Evolutionary conservation across 805 yeast species (phyloP), one percentile per base, ranked within the genome.

Genomic region (Starmerella asiatica): DNA sequence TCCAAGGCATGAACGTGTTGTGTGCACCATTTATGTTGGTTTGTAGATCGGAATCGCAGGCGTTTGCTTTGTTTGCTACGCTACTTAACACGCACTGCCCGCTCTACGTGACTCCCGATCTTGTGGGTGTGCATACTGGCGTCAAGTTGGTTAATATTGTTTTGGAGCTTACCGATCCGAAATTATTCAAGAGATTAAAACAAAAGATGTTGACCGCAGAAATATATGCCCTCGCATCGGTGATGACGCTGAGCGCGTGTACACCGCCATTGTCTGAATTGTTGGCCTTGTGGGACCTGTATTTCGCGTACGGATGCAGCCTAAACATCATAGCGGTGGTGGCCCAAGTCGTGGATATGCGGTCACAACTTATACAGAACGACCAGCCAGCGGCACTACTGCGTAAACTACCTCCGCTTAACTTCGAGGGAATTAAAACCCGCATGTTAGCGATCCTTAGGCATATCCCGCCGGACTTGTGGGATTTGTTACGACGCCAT

Each of bases 1-100:
- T 85, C n/a, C 95, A 85, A 56, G 95, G 95, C 2, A 74, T 86
- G 79, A 85, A 85, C 55, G 84, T 85, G 0, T 57, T 85, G 18
- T 69, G 79, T 19, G 95, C 94, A 0, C 94, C 95, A 1, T 71
- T 85, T 40, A 69, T 84, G 15, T 85, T 73, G 55, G 68, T 79
- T 1, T 69, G 79, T 50, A 75, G 76, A 31, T 73, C 84, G 27
- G 96, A 85, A 56, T 85, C 94, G 0, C 83, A 84, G 59, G 91
- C 94, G 2, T 84, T 75, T 55, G 72, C 79, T 9, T 45, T 86
- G 27, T 74, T 83, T 49, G 75, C 75, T 37, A 68, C 70, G 18
- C 59, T 85, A 30, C 60, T 85, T 35, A 68, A 70, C 3, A 59
- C 64, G 23, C 75, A 75, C 48, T 76, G 86, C 34, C 94, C 94